Conservation (phyloP, 2,329 filamentous ascomycete species). For the Xylogone sp. region DNA sequence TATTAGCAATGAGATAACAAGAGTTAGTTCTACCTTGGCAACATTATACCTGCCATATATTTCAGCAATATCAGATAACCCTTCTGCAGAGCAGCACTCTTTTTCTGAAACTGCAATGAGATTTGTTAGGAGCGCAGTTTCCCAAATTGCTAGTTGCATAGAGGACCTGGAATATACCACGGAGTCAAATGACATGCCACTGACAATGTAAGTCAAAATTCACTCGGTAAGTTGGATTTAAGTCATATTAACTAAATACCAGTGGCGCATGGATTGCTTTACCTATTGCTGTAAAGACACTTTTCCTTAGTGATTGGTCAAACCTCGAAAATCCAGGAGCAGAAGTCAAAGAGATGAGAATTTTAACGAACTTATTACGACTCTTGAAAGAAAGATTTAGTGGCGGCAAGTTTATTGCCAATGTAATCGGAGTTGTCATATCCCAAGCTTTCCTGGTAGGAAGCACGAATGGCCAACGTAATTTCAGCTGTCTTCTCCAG, state of each 20-base stretch:
- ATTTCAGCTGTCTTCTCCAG: too few relatives aligned
- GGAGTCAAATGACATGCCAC: slow-evolving; percentile 2
- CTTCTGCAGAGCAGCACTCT: neutral
- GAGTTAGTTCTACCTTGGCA: slow-evolving; percentile 1
- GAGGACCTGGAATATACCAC: neutral
- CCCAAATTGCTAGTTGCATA: slow-evolving; percentile 2
- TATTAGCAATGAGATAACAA: neutral
- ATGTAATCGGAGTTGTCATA: slow-evolving; percentile 2
- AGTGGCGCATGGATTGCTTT: slow-evolving; percentile 2
- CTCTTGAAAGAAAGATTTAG: slow-evolving; percentile 2
- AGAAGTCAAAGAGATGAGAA: slow-evolving; percentile 3
- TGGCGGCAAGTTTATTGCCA: slow-evolving; percentile 3
- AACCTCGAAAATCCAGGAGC: slow-evolving; percentile 1
- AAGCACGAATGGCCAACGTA: too few relatives aligned
- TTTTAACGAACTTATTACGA: slow-evolving; percentile 1
- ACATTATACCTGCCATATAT: slow-evolving; percentile 2
- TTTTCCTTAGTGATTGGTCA: neutral
- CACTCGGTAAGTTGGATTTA: too few relatives aligned
- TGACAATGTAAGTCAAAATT: slow-evolving; percentile 1
- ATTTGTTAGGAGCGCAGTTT: slow-evolving; percentile 1
- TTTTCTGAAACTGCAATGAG: slow-evolving; percentile 1
- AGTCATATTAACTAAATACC: neutral
- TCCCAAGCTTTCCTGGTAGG: too few relatives aligned
- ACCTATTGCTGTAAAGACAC: slow-evolving; percentile 1
- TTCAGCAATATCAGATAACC: neutral